These are phyloP conservation scores for Myriosclerotinia curreyana DNA, from an alignment of 2,329 filamentous ascomycete genomes.

Conservation along the genomic window DNA sequence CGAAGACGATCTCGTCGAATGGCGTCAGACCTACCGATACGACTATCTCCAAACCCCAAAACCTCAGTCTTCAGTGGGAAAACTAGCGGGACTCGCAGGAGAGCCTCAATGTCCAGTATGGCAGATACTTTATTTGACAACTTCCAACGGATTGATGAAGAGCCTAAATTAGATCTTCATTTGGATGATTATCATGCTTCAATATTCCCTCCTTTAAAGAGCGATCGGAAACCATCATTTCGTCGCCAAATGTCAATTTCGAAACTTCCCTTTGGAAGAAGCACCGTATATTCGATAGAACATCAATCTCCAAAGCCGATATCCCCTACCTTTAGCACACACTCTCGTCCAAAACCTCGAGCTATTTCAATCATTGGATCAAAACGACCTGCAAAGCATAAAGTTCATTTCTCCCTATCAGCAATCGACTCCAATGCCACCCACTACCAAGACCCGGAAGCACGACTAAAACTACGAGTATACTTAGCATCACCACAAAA, in stretches of 20 bases:
- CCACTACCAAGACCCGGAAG: constrained; percentile 88
- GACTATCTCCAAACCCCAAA: constrained; percentile 14
- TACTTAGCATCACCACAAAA: constrained; percentile 89
- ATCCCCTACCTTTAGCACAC: constrained; percentile 31
- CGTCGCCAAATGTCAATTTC: constrained; percentile 70
- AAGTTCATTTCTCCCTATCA: constrained; percentile 40
- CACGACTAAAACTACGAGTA: constrained; percentile 77
- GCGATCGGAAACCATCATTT: constrained; percentile 57
- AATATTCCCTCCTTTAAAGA: constrained; percentile 37
- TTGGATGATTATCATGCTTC: constrained; percentile 66
- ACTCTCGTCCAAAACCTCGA: constrained; percentile 48
- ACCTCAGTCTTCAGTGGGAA: constrained; percentile 13
- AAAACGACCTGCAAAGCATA: constrained; percentile 34
- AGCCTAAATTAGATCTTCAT: constrained; percentile 65
- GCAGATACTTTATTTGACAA: constrained; percentile 53
- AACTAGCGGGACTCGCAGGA: constrained; percentile 16
- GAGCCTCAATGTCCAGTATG: constrained; percentile 31
- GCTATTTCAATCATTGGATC: constrained; percentile 51
- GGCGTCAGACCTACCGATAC: constrained; percentile 10
- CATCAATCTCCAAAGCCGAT: constrained; percentile 34
- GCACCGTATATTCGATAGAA: constrained; percentile 43
- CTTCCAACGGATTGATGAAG: constrained; percentile 72
- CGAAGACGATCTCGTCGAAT: constrained; percentile 42
- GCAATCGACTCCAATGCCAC: constrained; percentile 69
- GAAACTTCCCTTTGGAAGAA: constrained; percentile 60